Conservation (phyloP, 495 filamentous ascomycete genomes). For the Sporormia fimetaria region DNA sequence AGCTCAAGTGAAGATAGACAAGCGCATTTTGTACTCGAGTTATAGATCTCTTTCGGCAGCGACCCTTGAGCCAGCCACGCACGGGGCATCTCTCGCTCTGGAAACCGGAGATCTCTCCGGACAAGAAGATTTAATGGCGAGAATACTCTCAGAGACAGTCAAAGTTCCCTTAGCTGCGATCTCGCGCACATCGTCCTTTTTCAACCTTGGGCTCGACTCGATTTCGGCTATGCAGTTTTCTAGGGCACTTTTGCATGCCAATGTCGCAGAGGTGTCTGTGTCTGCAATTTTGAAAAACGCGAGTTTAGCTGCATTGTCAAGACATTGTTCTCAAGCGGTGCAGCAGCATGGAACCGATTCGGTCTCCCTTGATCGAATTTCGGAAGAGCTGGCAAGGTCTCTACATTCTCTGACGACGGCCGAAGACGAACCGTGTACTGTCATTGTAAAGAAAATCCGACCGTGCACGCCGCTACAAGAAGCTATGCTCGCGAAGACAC, state of each 20-base stretch:
- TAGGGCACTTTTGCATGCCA: constrained; percentile 36
- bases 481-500: constrained; percentile 57
- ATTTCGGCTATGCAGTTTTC: constrained; percentile 65
- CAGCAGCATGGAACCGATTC: not conserved
- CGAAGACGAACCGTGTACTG: too few relatives aligned
- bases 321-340: not conserved
- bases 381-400: too few relatives aligned
- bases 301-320: constrained; percentile 43
- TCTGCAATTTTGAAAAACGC: constrained; percentile 53
- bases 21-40: constrained; percentile 31
- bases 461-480: constrained; percentile 77
- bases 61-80: constrained; percentile 28
- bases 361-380: not conserved
- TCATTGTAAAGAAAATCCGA: constrained; percentile 47
- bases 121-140: constrained; percentile 38
- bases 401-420: constrained; percentile 26
- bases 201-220: constrained; percentile 64
- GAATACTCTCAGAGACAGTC: constrained; percentile 41
- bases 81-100: constrained; percentile 2
- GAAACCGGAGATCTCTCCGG: constrained; percentile 32
- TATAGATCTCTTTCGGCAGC: constrained; percentile 25
- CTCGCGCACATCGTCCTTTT: constrained; percentile 41
- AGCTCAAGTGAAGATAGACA: constrained; percentile 52
- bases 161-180: constrained; percentile 37
- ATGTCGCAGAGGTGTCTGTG: constrained; percentile 41